These are phyloP conservation scores for Talaromyces ruber DNA, from an alignment of 495 filamentous ascomycete species.

Conservation along the genomic window DNA sequence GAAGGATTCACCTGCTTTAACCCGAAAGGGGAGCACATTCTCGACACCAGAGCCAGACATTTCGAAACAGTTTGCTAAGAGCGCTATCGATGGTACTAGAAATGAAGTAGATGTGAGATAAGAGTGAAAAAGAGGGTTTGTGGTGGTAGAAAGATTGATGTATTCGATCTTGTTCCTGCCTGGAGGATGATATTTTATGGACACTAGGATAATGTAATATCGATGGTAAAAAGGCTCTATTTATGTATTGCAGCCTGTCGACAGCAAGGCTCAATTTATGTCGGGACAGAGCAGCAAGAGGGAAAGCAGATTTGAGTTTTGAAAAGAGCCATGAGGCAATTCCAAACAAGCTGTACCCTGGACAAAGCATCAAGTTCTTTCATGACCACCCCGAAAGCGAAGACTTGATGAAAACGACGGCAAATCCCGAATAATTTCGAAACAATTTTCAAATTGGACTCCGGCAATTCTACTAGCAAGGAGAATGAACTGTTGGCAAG, in stretches of 20 bases:
- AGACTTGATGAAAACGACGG: background rate
- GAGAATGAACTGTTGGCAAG: background rate
- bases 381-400: background rate
- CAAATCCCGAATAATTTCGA: background rate
- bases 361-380: background rate
- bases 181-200: background rate
- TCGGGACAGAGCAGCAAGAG: background rate
- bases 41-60: background rate
- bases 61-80: background rate
- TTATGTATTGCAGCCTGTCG: background rate
- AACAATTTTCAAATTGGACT: background rate
- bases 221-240: background rate
- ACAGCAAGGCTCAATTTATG: background rate
- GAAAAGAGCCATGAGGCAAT: background rate
- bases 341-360: background rate
- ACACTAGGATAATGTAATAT: background rate
- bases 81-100: background rate
- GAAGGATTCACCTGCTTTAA: background rate
- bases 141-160: background rate
- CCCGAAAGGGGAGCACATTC: background rate
- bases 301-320: background rate
- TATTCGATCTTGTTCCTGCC: background rate
- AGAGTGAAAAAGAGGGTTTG: background rate
- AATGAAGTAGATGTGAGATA: background rate
- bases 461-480: background rate